Evolutionary conservation across 2,329 filamentous ascomycete genomes (phyloP), one percentile per base, ranked within the genome.

Genomic region (Alternaria postmessia): DNA sequence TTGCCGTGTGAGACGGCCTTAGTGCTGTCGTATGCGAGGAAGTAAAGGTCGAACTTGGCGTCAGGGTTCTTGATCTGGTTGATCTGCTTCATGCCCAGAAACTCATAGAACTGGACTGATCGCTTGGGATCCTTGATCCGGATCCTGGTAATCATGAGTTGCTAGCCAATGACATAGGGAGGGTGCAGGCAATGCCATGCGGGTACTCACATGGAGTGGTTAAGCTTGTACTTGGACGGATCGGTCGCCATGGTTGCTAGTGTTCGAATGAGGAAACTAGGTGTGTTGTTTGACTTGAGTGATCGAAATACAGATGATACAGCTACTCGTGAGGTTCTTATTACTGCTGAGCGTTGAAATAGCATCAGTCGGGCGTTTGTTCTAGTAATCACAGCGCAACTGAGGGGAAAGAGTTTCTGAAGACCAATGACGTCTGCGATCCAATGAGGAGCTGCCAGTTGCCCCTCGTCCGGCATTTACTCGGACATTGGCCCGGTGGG

Each of bases 21-120:
- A 9, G 92, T 87, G 32, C 88, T 87, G 76, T 97, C 90, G 81
- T 96, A 98, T 61, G 90, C 93, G 61, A 99, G 85, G 82, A 98
- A 98, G 84, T 98, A 98, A 28, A 97, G 88, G 73, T 95, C 92
- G 79, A 98, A 98, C 76, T 96, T 97, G 79, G 88, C 88, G 61
- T 97, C 93, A 14, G 94, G 91, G 75, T 93, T 91, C 64, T 90
- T 84, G 47, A 95, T 84, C 81, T 94, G 91, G 74, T 92, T 88
- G 79, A 98, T 86, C 64, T 93, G 81, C 75, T 85, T 93, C 86
- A 98, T 89, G 71, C 95, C 95, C 18, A 99, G 87, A 79, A 93
- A 91, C 77, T 97, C 90, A 81, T 98, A 99, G 81, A 96, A 99
- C 69, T 94, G 91, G 80, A 98, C 88, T 87, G 76, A 75, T 38